Evolutionary conservation across 306 rosid genomes (phyloP).

Genomic region (Fragaria vesca): DNA sequence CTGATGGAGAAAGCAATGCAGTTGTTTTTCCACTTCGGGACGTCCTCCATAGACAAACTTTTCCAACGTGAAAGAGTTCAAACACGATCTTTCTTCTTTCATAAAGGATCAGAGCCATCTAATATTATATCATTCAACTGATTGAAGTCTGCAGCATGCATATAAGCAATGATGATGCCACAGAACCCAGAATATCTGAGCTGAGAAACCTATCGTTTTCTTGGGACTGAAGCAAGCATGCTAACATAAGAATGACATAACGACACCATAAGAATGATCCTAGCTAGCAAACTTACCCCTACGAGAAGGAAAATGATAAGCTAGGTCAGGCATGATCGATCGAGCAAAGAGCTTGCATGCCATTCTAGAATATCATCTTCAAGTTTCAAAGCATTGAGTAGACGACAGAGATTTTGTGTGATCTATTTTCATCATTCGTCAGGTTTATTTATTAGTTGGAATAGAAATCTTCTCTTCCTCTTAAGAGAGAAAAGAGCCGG

Average conservation of each 20-base stretch:
- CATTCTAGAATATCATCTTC: conserved; percentile 4
- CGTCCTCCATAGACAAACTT: neutral
- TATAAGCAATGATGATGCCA: neutral
- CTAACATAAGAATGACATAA: neutral
- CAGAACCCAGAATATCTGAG: neutral
- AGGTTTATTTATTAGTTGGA: conserved; percentile 1
- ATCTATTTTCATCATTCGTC: neutral
- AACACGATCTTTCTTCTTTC: conserved; percentile 16
- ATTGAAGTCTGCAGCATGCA: neutral
- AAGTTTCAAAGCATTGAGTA: neutral
- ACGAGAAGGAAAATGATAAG: neutral
- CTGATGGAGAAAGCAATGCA: neutral
- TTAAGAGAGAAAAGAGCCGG: neutral
- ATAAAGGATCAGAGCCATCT: neutral
- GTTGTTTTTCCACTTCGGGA: conserved; percentile 10
- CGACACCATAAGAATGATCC: conserved; percentile 12
- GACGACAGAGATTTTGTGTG: neutral
- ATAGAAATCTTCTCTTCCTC: neutral
- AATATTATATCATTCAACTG: neutral
- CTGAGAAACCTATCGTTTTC: neutral
- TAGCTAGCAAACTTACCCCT: neutral
- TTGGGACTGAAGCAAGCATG: conserved; percentile 15
- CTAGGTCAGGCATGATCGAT: neutral
- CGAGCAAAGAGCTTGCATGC: conserved; percentile 6
- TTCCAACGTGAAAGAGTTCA: conserved; percentile 10